Percentiles rank a stretch among this genome's conserved stretches.
phyloP scores from a whole-genome alignment of 2,329 filamentous ascomycete species.

The Ophiostoma australiae region DNA sequence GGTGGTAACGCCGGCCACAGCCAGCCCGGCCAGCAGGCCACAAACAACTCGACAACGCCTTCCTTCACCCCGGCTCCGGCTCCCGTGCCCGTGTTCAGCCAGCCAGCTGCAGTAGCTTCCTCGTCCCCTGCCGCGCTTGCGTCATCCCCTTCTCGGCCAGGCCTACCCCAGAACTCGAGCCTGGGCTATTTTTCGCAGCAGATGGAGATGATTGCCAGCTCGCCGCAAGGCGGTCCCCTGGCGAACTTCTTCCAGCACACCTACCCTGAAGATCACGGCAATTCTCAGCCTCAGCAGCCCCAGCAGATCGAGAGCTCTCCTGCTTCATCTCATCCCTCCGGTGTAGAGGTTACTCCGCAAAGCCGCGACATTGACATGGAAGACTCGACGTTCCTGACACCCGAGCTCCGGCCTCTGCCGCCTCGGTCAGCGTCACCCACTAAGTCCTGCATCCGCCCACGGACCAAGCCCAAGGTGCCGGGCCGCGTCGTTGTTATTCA shows the following conservation, averaged over 20 bases:
- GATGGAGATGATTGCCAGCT: constrained; percentile 33
- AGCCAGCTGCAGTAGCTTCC: not conserved
- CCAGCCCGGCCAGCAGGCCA: not conserved
- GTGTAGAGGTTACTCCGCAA: not conserved
- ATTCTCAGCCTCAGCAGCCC: not conserved
- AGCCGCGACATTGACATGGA: constrained; percentile 27
- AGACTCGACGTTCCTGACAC: constrained; percentile 38
- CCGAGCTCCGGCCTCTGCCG: constrained; percentile 46
- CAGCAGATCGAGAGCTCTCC: not conserved
- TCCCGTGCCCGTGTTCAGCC: not conserved
- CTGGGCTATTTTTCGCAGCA: not conserved
- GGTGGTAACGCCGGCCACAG: not conserved
- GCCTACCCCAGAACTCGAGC: not conserved
- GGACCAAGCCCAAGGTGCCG: constrained; percentile 53
- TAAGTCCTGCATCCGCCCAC: constrained; percentile 55
- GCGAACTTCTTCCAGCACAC: not conserved
- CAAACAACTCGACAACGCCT: constrained; percentile 11
- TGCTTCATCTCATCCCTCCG: not conserved
- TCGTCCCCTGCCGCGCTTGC: not conserved
- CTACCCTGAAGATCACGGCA: not conserved
- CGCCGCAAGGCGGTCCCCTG: not conserved
- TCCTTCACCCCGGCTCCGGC: not conserved
- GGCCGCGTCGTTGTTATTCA: constrained; percentile 54
- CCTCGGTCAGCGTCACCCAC: constrained; percentile 49
- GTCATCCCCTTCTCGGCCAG: not conserved